A percentile compares a stretch with the other conserved stretches of the same genome.
These are phyloP conservation scores for Grosmannia penicillata DNA, from an alignment of 2,329 filamentous ascomycete species.

Conservation along the genomic window DNA sequence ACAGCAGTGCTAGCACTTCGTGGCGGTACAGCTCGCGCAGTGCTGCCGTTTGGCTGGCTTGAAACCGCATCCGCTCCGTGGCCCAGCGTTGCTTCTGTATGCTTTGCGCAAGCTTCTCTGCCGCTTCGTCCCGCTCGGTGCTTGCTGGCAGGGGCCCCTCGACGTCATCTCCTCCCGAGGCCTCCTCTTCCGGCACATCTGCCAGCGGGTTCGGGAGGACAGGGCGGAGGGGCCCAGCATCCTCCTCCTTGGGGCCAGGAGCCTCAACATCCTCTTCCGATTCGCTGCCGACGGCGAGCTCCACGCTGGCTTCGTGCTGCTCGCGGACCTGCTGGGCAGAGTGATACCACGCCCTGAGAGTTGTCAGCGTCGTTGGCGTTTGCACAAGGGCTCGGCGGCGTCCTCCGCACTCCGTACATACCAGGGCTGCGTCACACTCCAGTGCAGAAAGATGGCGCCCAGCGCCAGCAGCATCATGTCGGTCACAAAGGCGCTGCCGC, in stretches of 20 bases:
- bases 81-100: slow-evolving; percentile 1
- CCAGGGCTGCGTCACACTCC: slow-evolving; percentile 86
- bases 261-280: slow-evolving; percentile 10
- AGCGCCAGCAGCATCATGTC: slow-evolving; percentile 70
- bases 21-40: slow-evolving; percentile 55
- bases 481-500: slow-evolving; percentile 70
- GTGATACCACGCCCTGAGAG: slow-evolving; percentile 56
- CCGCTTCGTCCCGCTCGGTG: neutral
- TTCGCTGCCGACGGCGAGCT: slow-evolving; percentile 26
- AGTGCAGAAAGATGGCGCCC: slow-evolving; percentile 77
- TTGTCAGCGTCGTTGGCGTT: neutral
- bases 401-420: slow-evolving; percentile 31
- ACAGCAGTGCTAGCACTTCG: slow-evolving; percentile 58
- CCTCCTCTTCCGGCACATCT: slow-evolving; percentile 28
- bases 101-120: neutral
- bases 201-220: slow-evolving; percentile 20
- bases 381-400: neutral
- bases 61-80: slow-evolving; percentile 13
- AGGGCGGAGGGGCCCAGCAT: neutral
- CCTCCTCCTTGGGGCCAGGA: neutral
- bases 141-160: neutral
- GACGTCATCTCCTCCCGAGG: neutral
- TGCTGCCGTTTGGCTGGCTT: slow-evolving; percentile 19
- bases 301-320: slow-evolving; percentile 28
- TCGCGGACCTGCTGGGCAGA: slow-evolving; percentile 50